Conservation (phyloP, 31 red algal genomes). For the Asparagopsis taxiformis region DNA sequence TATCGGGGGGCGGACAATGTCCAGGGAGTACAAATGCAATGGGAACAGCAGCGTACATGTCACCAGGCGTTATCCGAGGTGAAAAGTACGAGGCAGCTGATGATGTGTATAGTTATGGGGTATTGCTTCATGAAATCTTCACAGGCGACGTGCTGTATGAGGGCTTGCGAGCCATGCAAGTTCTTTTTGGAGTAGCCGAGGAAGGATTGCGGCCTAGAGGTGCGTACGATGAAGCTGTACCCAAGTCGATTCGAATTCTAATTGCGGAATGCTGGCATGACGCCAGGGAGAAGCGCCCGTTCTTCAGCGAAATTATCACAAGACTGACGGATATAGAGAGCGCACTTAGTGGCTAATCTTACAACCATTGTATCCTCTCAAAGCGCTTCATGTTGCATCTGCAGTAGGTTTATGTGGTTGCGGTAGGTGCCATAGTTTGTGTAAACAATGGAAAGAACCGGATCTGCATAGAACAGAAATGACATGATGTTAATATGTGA, state of each 20-base stretch:
- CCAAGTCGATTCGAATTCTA: not conserved
- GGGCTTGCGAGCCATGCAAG: slow-evolving; percentile 56
- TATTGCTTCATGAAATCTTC: slow-evolving; percentile 79
- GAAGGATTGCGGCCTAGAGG: slow-evolving; percentile 21
- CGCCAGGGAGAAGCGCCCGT: slow-evolving; percentile 29
- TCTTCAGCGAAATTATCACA: slow-evolving; percentile 27
- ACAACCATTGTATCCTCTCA: not conserved
- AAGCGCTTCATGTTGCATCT: not conserved
- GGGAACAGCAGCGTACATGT: slow-evolving; percentile 56
- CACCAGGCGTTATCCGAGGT: slow-evolving; percentile 61
- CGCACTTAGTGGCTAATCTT: not conserved
- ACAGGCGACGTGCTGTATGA: slow-evolving; percentile 58
- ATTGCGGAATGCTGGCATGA: slow-evolving; percentile 37
- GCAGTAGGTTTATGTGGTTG: not conserved
- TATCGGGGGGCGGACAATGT: too few species aligned
- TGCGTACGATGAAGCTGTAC: slow-evolving; percentile 18
- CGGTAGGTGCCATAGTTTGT: too few species aligned
- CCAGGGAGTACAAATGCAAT: slow-evolving; percentile 6
- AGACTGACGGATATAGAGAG: slow-evolving; percentile 16
- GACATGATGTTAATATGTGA: not conserved
- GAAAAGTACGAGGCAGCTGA: slow-evolving; percentile 50
- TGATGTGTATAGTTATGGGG: slow-evolving; percentile 84
- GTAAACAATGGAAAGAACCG: too few species aligned
- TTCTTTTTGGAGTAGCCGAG: slow-evolving; percentile 55
- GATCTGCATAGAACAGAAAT: too few species aligned